Evolutionary conservation across 169 alveolate genomes (phyloP), one percentile per base, ranked within the genome.

Genomic region (Eimeria falciformis): DNA sequence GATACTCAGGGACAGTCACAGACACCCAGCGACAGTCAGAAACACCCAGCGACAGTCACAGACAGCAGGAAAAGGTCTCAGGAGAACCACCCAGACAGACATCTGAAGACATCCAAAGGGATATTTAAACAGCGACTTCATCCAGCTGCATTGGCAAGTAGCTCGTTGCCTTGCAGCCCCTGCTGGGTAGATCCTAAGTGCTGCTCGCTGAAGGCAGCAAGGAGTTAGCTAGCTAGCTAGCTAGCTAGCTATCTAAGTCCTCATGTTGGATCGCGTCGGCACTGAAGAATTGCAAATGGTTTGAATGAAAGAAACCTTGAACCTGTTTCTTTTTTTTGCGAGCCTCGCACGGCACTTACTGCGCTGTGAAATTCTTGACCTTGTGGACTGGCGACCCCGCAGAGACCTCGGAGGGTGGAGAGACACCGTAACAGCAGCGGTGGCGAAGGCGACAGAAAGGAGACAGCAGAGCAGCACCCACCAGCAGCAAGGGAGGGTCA

Each of bases 401-500:
- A 79, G 14, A 37, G 40, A 46, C 17, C 62, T 46, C 50, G 88
- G 88, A 27, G 71, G 56, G 53, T 50, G 25, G 46, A 79, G 2
- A 55, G 55, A 47, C 55, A 27, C 50, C 12, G 88, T 47, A 58
- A 79, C 40, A 27, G 88, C 88, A 33, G 88, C 88, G 71, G 53
- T 23, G 3, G 73, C 88, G 43, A 79, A 79, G 88, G 56, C 6
- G 2, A 79, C 88, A 40, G 88, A 79, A 21, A 79, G 73, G 25
- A 47, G 53, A 71, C 88, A 79, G 73, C 88, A 79, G 71, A 79
- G 73, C 55, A 79, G 33, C 88, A 79, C 45, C 88, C 88, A 79
- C 88, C 88, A 79, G 43, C 88, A 79, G 71, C 88, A 79, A 25
- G 88, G 88, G 40, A 79, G 29, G 33, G 88, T 79, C 53, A 79